Percentiles rank a stretch among this genome's conserved stretches.
phyloP scores from a whole-genome alignment of 257 asterid genomes.

The Salvia miltiorrhiza region DNA sequence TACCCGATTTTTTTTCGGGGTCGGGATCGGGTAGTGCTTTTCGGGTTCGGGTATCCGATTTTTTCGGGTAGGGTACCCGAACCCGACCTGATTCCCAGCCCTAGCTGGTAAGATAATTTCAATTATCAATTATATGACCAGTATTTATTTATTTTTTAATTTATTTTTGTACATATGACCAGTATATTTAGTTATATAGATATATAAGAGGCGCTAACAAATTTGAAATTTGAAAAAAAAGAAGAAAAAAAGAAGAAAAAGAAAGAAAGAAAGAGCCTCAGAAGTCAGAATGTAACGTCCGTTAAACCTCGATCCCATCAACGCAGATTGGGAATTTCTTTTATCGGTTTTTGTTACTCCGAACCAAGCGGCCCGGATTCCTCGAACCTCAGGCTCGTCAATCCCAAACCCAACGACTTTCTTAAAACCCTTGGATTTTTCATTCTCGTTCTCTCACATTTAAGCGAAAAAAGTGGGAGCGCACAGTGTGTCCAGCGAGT shows the following conservation, averaged over 20 bases:
- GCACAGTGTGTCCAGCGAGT: not conserved
- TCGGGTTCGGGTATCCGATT: too few relatives aligned
- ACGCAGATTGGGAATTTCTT: constrained; percentile 23
- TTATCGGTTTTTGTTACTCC: constrained; percentile 23
- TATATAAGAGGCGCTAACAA: not conserved
- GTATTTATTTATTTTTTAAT: not conserved
- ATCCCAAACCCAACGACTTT: constrained; percentile 25
- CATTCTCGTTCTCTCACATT: constrained; percentile 4
- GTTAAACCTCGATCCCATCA: constrained; percentile 30
- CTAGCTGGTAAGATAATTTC: too few relatives aligned
- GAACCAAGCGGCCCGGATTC: constrained; percentile 22
- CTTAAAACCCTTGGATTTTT: constrained; percentile 16
- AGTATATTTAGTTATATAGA: too few relatives aligned
- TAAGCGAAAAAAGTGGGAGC: constrained; percentile 14
- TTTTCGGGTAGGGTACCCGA: too few relatives aligned
- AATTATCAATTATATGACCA: not conserved
- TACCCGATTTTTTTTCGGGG: too few relatives aligned
- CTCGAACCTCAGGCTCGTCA: constrained; percentile 31
- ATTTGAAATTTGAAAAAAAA: too few relatives aligned
- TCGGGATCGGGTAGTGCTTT: too few relatives aligned
- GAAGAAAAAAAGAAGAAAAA: too few relatives aligned
- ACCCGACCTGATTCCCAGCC: too few relatives aligned
- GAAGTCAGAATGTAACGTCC: constrained; percentile 4
- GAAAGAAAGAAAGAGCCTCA: not conserved
- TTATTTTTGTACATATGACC: too few relatives aligned